phyloP scores from a whole-genome alignment of 1,139 yeast species.

The Kodamaea plutei region DNA sequence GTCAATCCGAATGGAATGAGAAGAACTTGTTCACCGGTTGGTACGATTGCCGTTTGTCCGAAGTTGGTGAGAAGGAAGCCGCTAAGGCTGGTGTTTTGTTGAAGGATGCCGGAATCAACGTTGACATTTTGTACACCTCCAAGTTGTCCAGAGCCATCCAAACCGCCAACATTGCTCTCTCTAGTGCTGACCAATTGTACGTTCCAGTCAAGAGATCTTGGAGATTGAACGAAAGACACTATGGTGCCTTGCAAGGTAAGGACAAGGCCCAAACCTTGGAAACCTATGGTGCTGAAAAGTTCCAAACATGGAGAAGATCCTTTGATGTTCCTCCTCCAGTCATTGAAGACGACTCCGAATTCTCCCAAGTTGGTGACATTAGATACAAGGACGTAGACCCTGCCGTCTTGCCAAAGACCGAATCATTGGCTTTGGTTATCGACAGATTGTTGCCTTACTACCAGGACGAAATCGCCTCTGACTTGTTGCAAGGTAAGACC shows the following conservation, averaged over 20 bases:
- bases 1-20: constrained; percentile 98
- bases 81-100: constrained; percentile 89
- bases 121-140: constrained; percentile 89
- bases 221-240: constrained; percentile 99
- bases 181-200: constrained; percentile 83
- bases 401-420: constrained; percentile 85
- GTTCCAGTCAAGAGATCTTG: constrained; percentile 93
- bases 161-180: constrained; percentile 94
- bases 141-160: constrained; percentile 93
- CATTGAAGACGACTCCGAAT: constrained; percentile 73
- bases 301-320: constrained; percentile 98
- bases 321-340: constrained; percentile 96
- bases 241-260: constrained; percentile 98
- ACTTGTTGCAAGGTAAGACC: constrained; percentile 81
- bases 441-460: constrained; percentile 98
- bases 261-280: constrained; percentile 93
- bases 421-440: constrained; percentile 90
- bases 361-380: constrained; percentile 79
- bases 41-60: constrained; percentile 92
- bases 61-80: constrained; percentile 85
- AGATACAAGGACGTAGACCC: constrained; percentile 85
- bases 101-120: constrained; percentile 79
- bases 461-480: constrained; percentile 89
- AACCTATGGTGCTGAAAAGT: constrained; percentile 85
- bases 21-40: constrained; percentile 98